Evolutionary conservation across 768 basidiomycete genomes (phyloP), one percentile per base, ranked within the genome.

Genomic region (Pleurotus pulmonarius): DNA sequence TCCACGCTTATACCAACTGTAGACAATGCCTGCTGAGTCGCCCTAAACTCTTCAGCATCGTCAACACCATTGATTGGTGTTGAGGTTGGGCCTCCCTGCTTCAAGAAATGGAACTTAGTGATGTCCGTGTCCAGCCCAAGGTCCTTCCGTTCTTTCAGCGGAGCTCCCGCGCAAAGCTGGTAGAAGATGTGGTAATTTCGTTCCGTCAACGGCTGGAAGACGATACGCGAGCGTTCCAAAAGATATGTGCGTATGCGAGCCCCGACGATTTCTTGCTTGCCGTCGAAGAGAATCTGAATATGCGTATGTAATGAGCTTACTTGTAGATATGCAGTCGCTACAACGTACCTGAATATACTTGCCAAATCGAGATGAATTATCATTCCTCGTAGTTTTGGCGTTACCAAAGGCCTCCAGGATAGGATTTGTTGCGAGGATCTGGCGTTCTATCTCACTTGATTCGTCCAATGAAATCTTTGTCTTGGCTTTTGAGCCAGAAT

Each of bases 131-230:
- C 92, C 38, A 99, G 80, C 4, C 94, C 95, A 45, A 98, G 83
- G 64, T 95, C 93, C 72, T 96, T 96, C 41, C 93, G 86, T 67
- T 99, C 97, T 70, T 96, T 96, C 20, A 90, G 76, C 2, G 97
- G 95, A 8, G 93, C 94, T 47, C 97, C 97, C 0, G 95, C 91
- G 63, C 96, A 94, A n/a, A 99, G 78, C 69, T 99, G 97, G 73
- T 99, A 98, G 79, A 99, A 99, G 64, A 99, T 98, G 71, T 99
- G 97, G 73, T 98, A 99, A 73, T 99, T 99, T 58, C 97, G 87
- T 71, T 99, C 97, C 44, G 91, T 94, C 57, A 90, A 79, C 15
- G 97, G 96, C 71, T 99, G 97, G 72, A 96, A 98, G 57, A 98
- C 95, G 59, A 99, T 89, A 59, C 97, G 87, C 40, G 97, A 98